Evolutionary conservation across 805 yeast genomes (phyloP).

Genomic region (Ogataea pini): DNA sequence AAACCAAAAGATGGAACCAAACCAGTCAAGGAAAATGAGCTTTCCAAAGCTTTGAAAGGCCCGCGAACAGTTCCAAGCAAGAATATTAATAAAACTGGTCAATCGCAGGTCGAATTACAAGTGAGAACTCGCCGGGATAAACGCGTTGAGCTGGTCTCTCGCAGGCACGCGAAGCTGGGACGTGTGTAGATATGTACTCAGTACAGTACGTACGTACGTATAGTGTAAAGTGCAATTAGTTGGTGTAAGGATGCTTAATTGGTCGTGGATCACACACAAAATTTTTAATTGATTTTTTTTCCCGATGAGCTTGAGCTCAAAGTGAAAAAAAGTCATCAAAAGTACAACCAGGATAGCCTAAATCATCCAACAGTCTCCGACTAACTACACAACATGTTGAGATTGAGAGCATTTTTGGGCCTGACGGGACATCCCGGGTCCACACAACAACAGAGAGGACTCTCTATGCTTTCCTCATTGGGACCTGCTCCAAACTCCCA

Average conservation of each 20-base stretch:
- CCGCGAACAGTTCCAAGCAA: neutral
- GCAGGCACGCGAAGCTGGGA: neutral
- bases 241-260: neutral
- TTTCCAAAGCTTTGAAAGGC: conserved; percentile 9
- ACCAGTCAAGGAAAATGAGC: conserved; percentile 5
- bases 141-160: conserved; percentile 7
- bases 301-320: neutral
- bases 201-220: too few relatives aligned
- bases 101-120: conserved; percentile 9
- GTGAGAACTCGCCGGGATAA: neutral
- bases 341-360: too few relatives aligned
- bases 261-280: neutral
- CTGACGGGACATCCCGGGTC: neutral
- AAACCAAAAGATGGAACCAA: neutral
- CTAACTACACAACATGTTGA: neutral
- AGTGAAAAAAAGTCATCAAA: neutral
- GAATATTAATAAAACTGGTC: neutral
- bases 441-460: conserved; percentile 22
- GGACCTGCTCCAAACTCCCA: conserved; percentile 65
- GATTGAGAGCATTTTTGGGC: conserved; percentile 1
- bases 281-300: neutral
- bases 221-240: too few relatives aligned
- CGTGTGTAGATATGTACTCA: neutral
- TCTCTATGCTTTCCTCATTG: conserved; percentile 54
- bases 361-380: too few relatives aligned